Evolutionary conservation across 2,329 filamentous ascomycete species (phyloP).

Genomic region (Calonectria naviculata): DNA sequence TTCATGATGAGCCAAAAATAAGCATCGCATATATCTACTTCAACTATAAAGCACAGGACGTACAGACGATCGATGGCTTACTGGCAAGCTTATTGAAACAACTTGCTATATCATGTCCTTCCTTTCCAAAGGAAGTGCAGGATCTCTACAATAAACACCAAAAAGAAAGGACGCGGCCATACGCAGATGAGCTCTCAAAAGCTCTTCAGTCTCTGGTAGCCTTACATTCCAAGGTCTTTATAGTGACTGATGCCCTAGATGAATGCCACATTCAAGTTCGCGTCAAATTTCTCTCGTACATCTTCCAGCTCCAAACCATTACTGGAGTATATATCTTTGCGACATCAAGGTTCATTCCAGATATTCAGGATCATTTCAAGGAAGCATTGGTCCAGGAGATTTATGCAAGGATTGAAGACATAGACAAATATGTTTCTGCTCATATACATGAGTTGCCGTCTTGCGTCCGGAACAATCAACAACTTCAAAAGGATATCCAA

Average conservation of each 20-base stretch:
- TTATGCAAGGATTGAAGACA: background rate
- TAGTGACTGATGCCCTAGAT: constrained; percentile 1
- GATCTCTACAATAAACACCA: too few relatives aligned
- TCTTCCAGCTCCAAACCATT: background rate
- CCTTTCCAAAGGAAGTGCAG: too few relatives aligned
- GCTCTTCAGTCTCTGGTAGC: too few relatives aligned
- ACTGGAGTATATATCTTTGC: background rate
- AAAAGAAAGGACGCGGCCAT: too few relatives aligned
- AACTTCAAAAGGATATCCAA: constrained; percentile 9
- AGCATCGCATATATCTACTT: background rate
- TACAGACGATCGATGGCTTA: constrained; percentile 37
- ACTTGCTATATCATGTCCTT: too few relatives aligned
- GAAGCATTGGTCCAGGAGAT: background rate
- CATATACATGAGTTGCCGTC: background rate
- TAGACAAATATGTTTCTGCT: background rate
- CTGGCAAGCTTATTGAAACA: constrained; percentile 41
- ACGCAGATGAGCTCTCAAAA: too few relatives aligned
- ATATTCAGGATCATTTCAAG: background rate
- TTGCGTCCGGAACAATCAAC: background rate
- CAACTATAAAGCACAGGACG: constrained; percentile 41
- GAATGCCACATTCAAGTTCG: background rate
- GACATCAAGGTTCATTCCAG: background rate
- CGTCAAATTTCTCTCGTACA: background rate
- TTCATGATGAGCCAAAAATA: background rate
- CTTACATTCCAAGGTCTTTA: too few relatives aligned